Percentiles rank a stretch among this genome's conserved stretches.
Conservation (phyloP, 2,329 filamentous ascomycete genomes). For the Trichophyton rubrum region DNA sequence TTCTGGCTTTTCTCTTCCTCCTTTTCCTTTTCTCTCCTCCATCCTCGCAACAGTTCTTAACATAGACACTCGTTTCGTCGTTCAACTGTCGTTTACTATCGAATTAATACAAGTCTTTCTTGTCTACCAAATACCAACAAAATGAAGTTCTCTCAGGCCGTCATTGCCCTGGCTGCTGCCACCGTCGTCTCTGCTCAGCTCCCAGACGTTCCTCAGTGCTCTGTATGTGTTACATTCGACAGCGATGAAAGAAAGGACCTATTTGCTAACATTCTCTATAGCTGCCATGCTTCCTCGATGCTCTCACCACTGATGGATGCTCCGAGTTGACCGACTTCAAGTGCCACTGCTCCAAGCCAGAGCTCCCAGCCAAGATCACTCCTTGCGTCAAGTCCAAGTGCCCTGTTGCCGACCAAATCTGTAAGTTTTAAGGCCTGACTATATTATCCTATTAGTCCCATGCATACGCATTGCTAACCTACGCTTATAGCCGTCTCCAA, state of each 20-base stretch:
- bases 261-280: constrained; percentile 15
- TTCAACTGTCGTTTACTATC: constrained; percentile 8
- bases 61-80: constrained; percentile 13
- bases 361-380: constrained; percentile 30
- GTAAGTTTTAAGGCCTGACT: neutral
- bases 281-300: constrained; percentile 36
- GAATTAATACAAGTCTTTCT: neutral
- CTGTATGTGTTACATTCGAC: constrained; percentile 25
- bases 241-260: neutral
- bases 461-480: neutral
- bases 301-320: constrained; percentile 35
- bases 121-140: constrained; percentile 12
- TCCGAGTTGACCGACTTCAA: constrained; percentile 36
- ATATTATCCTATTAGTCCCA: neutral
- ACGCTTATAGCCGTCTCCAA: constrained; percentile 24
- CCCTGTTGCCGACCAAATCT: constrained; percentile 8
- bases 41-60: constrained; percentile 5
- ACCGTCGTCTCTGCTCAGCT: constrained; percentile 36
- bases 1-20: neutral
- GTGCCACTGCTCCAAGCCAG: constrained; percentile 38
- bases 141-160: constrained; percentile 24
- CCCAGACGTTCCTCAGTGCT: constrained; percentile 34
- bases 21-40: constrained; percentile 6
- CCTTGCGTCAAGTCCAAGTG: constrained; percentile 38
- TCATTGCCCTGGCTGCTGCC: constrained; percentile 31